Percentiles rank a stretch among this genome's conserved stretches.
Conservation (phyloP, 345 rosid genomes). For the Eucalyptus marginata region DNA sequence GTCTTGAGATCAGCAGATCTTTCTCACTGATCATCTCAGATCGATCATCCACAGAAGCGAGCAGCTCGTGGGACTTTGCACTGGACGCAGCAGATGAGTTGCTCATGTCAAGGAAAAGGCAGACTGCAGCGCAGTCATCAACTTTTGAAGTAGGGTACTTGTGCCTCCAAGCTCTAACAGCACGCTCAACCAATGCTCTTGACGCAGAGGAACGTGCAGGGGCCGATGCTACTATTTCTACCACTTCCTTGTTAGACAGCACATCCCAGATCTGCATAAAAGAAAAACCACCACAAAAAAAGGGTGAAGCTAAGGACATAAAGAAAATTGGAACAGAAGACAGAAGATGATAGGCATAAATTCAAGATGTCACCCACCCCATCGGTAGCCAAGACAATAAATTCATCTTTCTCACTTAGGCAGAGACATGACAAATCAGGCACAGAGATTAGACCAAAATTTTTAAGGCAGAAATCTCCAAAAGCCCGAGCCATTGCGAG, state of each 20-base stretch:
- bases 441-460: slow-evolving; percentile 92
- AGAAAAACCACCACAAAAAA: not conserved
- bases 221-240: slow-evolving; percentile 65
- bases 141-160: slow-evolving; percentile 91
- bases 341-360: not conserved
- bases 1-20: slow-evolving; percentile 5
- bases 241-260: slow-evolving; percentile 80
- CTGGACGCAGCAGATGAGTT: slow-evolving; percentile 28
- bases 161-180: slow-evolving; percentile 84
- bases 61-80: slow-evolving; percentile 19
- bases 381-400: slow-evolving; percentile 91
- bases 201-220: slow-evolving; percentile 67
- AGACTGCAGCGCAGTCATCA: slow-evolving; percentile 95
- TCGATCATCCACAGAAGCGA: not conserved
- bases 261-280: slow-evolving; percentile 84
- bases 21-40: not conserved
- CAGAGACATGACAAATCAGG: slow-evolving; percentile 69
- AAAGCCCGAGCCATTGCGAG: slow-evolving; percentile 99
- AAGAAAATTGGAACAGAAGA: not conserved
- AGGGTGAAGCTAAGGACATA: not conserved
- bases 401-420: slow-evolving; percentile 70
- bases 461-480: slow-evolving; percentile 97
- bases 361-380: slow-evolving; percentile 43
- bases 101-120: slow-evolving; percentile 67
- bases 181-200: slow-evolving; percentile 72